Evolutionary conservation across 176 grass and related monocot species (phyloP).

Genomic region (Carex kokanica): DNA sequence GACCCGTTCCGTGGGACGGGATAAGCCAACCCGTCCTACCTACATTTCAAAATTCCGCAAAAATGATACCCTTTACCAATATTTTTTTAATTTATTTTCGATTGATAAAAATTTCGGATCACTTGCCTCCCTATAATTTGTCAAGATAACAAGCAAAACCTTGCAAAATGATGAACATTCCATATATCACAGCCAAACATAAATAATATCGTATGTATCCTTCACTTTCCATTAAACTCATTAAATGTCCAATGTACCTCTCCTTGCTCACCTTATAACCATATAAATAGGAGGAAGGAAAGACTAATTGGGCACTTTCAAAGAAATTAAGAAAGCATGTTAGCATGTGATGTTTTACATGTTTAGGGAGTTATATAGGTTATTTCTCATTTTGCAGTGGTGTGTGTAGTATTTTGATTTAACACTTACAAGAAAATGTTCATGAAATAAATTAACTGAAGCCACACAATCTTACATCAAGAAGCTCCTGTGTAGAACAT

Average conservation of each 20-base stretch:
- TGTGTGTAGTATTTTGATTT: not conserved
- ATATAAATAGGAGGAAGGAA: not conserved
- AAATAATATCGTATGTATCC: not conserved
- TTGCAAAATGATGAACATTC: constrained; percentile 1
- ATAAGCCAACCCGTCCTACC: no score
- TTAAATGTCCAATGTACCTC: not conserved
- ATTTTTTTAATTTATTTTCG: no score
- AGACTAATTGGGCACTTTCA: not conserved
- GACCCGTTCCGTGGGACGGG: no score
- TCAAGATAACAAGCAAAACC: constrained; percentile 6
- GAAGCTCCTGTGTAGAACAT: constrained; percentile 74
- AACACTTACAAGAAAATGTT: not conserved
- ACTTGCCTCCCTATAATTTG: not conserved
- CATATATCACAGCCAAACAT: not conserved
- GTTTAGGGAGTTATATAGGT: not conserved
- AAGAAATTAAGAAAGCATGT: not conserved
- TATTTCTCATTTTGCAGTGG: not conserved
- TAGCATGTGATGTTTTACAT: constrained; percentile 15
- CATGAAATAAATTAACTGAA: not conserved
- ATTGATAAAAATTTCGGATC: no score
- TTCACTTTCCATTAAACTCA: constrained; percentile 15
- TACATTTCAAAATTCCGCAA: no score
- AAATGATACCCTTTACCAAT: no score
- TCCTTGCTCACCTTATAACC: not conserved
- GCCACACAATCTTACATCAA: constrained; percentile 54